Evolutionary conservation across 305 asterid genomes (phyloP).

Genomic region (Salvia sclarea): DNA sequence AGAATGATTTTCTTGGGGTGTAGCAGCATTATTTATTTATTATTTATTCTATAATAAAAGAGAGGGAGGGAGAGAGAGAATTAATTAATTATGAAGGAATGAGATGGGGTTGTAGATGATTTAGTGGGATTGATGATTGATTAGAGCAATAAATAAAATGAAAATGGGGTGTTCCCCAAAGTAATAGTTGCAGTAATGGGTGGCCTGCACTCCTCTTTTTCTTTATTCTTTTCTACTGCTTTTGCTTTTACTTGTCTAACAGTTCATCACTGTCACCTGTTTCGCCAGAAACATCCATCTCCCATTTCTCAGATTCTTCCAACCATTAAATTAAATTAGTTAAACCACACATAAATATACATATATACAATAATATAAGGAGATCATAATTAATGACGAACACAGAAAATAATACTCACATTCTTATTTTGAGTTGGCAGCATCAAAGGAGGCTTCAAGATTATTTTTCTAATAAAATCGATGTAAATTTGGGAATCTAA

Average conservation of each 20-base stretch:
- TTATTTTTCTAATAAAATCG: too few relatives aligned
- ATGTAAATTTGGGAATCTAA: too few relatives aligned
- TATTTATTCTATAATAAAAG: too few relatives aligned
- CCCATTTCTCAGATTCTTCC: constrained; percentile 39
- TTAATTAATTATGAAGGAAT: background rate
- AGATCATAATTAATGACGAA: too few relatives aligned
- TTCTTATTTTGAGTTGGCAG: too few relatives aligned
- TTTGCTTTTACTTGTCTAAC: constrained; percentile 16
- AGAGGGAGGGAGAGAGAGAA: too few relatives aligned
- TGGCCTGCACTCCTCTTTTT: background rate
- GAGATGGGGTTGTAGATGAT: constrained; percentile 9
- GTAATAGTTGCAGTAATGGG: constrained; percentile 23
- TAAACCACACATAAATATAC: constrained; percentile 25
- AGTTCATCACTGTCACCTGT: constrained; percentile 30
- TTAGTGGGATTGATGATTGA: constrained; percentile 51
- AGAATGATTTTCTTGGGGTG: constrained; percentile 21
- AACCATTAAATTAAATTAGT: too few relatives aligned
- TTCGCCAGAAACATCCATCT: constrained; percentile 27
- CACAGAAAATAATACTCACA: too few relatives aligned
- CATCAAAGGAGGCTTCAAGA: too few relatives aligned
- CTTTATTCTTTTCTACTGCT: background rate
- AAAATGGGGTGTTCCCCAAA: constrained; percentile 16
- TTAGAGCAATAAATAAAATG: constrained; percentile 16
- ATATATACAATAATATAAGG: too few relatives aligned
- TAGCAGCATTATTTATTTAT: too few relatives aligned